Base-by-base conservation (phyloP, 495 filamentous ascomycete species). In the Xylaria cubensis region DNA sequence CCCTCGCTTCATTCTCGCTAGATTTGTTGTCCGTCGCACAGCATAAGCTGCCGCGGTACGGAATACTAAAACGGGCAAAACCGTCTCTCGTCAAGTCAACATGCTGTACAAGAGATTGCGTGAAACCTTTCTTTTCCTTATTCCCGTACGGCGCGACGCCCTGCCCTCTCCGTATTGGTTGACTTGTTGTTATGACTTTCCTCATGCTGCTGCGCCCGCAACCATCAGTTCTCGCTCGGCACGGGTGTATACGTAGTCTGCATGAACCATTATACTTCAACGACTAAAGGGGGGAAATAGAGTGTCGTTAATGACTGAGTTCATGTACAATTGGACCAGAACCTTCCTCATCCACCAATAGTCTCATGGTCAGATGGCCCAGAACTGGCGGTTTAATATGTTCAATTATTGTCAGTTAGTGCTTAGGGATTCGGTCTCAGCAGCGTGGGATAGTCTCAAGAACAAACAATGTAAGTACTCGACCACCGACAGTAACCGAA, bases 1-100 rank as follows among this genome's bases (percentile, higher is more conserved):
- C 41, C 24, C 26, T 34, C 65, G 34, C 66, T 69, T 59, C 17
- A 17, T 42, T 19, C 39, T 61, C 42, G 12, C 39, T 69, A 8
- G 26, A 17, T 44, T 29, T 55, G 46, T 44, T 51, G 32, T 15
- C 36, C 69, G 50, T 64, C n/a, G 61, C 59, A 71, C 69, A 21
- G 39, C 59, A 36, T 71, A 36, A 71, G 69, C 59, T 64, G 48
- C 61, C 36, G 44, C 39, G n/a, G 13, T 44, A 64, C 69, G 69
- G 69, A 64, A 64, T 71, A 62, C 69, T 56, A 24, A 41, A 62
- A 56, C 34, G 48, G 59, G 59, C 61, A 48, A 71, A 64, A 50
- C 58, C 68, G 59, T 53, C 53, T 50, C 56, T 13, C 41, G 26
- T 8, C 41, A 63, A n/a, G n/a, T n/a, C n/a, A 12, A 1, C 26